These are phyloP conservation scores for Scutellaria baicalensis DNA, from an alignment of 257 asterid genomes.

Conservation along the genomic window DNA sequence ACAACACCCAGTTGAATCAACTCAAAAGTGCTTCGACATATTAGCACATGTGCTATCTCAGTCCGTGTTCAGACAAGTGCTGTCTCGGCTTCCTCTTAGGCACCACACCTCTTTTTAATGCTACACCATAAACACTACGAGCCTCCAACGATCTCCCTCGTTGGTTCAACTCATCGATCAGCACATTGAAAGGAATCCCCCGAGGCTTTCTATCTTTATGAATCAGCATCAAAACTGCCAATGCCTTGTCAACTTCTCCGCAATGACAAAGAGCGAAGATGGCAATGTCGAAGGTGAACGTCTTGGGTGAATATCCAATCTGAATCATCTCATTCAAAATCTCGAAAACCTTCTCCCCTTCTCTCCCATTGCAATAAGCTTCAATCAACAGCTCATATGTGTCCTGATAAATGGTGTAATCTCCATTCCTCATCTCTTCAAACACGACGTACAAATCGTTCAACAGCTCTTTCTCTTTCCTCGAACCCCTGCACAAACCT, in stretches of 20 bases:
- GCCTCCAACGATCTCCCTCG: constrained; percentile 33
- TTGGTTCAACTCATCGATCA: constrained; percentile 43
- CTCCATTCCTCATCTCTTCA: constrained; percentile 34
- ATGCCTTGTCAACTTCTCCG: constrained; percentile 41
- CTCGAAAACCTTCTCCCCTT: constrained; percentile 22
- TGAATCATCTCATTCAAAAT: constrained; percentile 37
- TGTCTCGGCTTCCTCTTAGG: constrained; percentile 34
- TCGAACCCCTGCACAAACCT: constrained; percentile 50
- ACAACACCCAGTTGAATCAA: no score
- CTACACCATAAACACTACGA: constrained; percentile 39
- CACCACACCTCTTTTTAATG: constrained; percentile 44
- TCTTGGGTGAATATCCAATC: constrained; percentile 47
- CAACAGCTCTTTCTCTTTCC: constrained; percentile 33
- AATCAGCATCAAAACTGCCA: constrained; percentile 26
- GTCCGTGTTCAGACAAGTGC: neutral
- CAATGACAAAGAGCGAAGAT: constrained; percentile 31
- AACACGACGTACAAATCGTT: constrained; percentile 36
- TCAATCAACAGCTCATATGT: constrained; percentile 50
- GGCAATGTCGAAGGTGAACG: constrained; percentile 41
- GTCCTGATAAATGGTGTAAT: constrained; percentile 18
- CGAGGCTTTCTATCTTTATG: constrained; percentile 25
- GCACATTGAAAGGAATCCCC: constrained; percentile 30
- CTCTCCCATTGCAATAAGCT: constrained; percentile 44
- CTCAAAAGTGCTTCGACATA: neutral
- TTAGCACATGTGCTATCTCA: neutral